A percentile compares a stretch with the other conserved stretches of the same genome.
These are phyloP conservation scores for Termitomyces sp. DNA, from an alignment of 1,284 basidiomycete genomes.

Conservation along the genomic window DNA sequence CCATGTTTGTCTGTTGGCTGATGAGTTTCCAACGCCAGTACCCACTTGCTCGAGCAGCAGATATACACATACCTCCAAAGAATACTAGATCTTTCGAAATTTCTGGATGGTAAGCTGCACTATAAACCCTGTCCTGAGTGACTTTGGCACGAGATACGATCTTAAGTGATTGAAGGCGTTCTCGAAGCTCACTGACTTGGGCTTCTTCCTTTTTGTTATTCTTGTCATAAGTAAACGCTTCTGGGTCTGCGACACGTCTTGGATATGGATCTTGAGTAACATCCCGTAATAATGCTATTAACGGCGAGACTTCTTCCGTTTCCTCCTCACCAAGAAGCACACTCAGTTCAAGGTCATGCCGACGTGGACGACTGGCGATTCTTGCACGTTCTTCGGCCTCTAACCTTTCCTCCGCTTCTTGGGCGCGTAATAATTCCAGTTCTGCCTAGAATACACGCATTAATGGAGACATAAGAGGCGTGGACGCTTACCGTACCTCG, in stretches of 20 bases:
- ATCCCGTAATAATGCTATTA: slow-evolving; percentile 40
- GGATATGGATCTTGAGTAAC: slow-evolving; percentile 31
- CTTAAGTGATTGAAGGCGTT: slow-evolving; percentile 49
- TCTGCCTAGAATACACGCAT: slow-evolving; percentile 28
- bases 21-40: slow-evolving; percentile 1
- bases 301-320: slow-evolving; percentile 36
- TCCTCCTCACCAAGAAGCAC: slow-evolving; percentile 47
- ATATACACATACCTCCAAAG: slow-evolving; percentile 55
- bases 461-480: not conserved
- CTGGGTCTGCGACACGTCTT: slow-evolving; percentile 38
- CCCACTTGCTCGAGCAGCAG: not conserved
- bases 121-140: slow-evolving; percentile 66
- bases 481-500: slow-evolving; percentile 39
- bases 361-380: slow-evolving; percentile 60
- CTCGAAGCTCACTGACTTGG: slow-evolving; percentile 46
- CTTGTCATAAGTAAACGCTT: slow-evolving; percentile 45
- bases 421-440: slow-evolving; percentile 40
- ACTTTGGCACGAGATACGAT: slow-evolving; percentile 73
- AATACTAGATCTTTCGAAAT: slow-evolving; percentile 74
- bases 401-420: slow-evolving; percentile 54
- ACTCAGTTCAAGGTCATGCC: slow-evolving; percentile 58
- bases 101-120: slow-evolving; percentile 74
- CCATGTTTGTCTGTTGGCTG: slow-evolving; percentile 65
- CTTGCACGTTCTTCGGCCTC: slow-evolving; percentile 57
- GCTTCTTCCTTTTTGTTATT: slow-evolving; percentile 37